These are phyloP conservation scores for Catharanthus roseus DNA, from an alignment of 257 asterid genomes.

Conservation along the genomic window DNA sequence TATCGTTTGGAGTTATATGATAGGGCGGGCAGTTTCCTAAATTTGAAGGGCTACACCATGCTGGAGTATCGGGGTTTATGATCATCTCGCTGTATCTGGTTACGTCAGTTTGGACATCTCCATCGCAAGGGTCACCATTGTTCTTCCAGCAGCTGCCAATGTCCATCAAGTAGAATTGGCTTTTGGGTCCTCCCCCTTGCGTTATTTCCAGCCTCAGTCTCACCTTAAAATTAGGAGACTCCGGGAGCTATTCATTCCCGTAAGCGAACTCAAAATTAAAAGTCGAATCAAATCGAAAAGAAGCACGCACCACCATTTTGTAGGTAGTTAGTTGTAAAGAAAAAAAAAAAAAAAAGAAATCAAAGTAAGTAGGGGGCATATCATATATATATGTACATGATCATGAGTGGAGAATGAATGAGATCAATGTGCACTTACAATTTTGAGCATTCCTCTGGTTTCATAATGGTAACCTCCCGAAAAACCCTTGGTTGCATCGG, in stretches of 20 bases:
- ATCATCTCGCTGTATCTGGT: constrained; percentile 69
- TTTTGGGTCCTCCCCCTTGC: constrained; percentile 60
- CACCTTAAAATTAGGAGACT: constrained; percentile 63
- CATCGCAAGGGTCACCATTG: constrained; percentile 55
- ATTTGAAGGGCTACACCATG: constrained; percentile 54
- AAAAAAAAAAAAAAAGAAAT: background rate
- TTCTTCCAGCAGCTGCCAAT: constrained; percentile 81
- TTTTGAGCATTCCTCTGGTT: constrained; percentile 52
- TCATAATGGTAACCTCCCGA: constrained; percentile 77
- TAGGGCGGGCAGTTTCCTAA: constrained; percentile 56
- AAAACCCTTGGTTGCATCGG: constrained; percentile 64
- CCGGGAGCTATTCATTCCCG: constrained; percentile 38
- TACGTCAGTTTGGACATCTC: constrained; percentile 49
- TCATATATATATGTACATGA: too few species aligned
- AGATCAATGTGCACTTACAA: constrained; percentile 11
- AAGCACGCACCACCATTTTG: too few species aligned
- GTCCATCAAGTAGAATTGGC: constrained; percentile 67
- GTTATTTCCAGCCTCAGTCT: constrained; percentile 39
- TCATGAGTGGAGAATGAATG: background rate
- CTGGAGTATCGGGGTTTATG: constrained; percentile 44
- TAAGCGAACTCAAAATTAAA: background rate
- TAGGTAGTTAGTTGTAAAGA: too few species aligned
- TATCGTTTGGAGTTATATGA: constrained; percentile 51
- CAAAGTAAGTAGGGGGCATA: too few species aligned
- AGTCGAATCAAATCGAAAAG: too few species aligned